Base-by-base conservation (phyloP, 2,329 filamentous ascomycete species). In the Colletotrichum shisoi region DNA sequence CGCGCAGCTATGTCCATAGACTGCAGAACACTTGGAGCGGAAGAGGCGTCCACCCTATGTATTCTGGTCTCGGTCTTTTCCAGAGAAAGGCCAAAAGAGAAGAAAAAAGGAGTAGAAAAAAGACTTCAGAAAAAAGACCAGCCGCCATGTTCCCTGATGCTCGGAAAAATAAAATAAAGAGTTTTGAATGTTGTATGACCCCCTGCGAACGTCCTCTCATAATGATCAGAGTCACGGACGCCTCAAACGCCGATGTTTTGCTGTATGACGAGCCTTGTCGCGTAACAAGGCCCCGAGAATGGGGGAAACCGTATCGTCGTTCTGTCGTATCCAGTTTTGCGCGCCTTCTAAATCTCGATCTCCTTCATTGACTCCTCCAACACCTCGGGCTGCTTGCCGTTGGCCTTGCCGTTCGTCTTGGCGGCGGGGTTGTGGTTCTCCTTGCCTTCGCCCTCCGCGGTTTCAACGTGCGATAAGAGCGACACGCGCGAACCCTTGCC, bases 341-440 rank as follows among this genome's bases (percentile, higher is more conserved):
- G 63, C 62, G 62, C 68, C 70, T 73, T 64, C 78, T 78, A 88
- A 72, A 88, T 88, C 76, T 87, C 85, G 76, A 88, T 88, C 68
- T 84, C 85, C 79, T 86, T 88, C 85, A 88, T 86, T 39, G 80
- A 78, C 67, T 82, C 84, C 62, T 85, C 84, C 12, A 77, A 71
- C 45, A 79, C 76, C 62, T 79, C 78, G 8, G 77, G 73, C 64
- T 80, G 76, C 73, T 84, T 84, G 66, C 80, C 70, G 12, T 73
- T 56, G 31, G 74, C 73, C 15, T 81, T 82, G 65, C 80, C 81
- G 68, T 82, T 82, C 42, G 73, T 69, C 69, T 80, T 81, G 42
- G 71, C 69, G 9, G 73, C 49, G 17, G 75, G 74, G 17, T 72
- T 63, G 68, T 70, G 67, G 53, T 73, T 76, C 71, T 76, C 76